Percentiles rank a stretch among this genome's conserved stretches.
Conservation (phyloP, 1,284 basidiomycete genomes). For the Kalmanozyma brasiliensis region DNA sequence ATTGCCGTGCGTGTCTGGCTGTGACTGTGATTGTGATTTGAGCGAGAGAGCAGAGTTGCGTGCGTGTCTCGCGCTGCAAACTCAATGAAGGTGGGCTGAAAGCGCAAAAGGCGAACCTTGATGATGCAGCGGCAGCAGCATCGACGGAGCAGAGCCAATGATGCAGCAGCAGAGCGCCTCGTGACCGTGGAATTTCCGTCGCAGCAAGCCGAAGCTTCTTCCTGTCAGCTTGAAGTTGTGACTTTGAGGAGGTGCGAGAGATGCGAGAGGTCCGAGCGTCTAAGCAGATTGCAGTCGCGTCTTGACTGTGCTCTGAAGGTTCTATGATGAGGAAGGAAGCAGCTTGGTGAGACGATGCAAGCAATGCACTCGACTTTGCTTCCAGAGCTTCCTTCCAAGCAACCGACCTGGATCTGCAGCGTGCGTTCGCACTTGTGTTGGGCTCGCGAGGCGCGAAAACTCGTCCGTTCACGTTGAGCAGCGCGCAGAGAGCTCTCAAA, state of each 20-base stretch:
- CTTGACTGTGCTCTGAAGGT: too few species aligned
- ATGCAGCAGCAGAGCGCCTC: background rate
- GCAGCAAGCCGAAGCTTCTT: too few species aligned
- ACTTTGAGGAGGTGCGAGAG: too few species aligned
- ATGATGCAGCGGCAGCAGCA: background rate
- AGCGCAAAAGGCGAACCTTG: background rate
- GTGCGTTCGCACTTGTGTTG: background rate
- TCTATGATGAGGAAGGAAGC: too few species aligned
- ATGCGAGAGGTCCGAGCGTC: too few species aligned
- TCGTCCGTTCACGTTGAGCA: background rate
- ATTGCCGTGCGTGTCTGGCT: too few species aligned
- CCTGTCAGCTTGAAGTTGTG: too few species aligned
- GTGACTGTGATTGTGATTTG: background rate
- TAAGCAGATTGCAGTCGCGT: too few species aligned
- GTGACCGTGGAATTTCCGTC: background rate
- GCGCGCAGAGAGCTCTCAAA: slow-evolving; percentile 3
- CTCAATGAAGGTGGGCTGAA: background rate
- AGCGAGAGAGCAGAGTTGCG: background rate
- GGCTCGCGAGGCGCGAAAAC: slow-evolving; percentile 13
- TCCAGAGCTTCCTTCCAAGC: too few species aligned
- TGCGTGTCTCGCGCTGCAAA: background rate
- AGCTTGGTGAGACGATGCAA: too few species aligned
- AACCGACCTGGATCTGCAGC: background rate
- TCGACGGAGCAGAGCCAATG: background rate
- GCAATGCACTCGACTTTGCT: too few species aligned